Evolutionary conservation across 495 filamentous ascomycete genomes (phyloP), one percentile per base, ranked within the genome.

Genomic region (Hyaloscypha bicolor): DNA sequence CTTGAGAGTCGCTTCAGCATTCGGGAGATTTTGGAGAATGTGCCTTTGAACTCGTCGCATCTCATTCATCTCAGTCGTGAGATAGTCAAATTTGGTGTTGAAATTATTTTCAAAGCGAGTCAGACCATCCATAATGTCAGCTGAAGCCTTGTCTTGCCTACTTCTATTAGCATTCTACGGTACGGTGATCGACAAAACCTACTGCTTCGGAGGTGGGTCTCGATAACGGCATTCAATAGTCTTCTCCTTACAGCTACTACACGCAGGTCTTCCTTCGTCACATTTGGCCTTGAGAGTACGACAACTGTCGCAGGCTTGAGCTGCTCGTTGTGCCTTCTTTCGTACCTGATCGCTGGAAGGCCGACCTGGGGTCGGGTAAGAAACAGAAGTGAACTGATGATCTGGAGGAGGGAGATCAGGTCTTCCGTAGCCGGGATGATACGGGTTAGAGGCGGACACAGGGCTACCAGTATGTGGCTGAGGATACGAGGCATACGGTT

Each of bases 241-340:
- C 68, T 87, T 87, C 65, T 87, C 84, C 59, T 79, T 79, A 67
- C 84, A 87, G 52, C 80, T 85, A 51, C 80, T 82, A 70, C 84
- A 87, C 0, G 45, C 21, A 3, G 84, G 88, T 75, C 83, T 88
- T 61, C 80, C 79, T 78, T 91, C 88, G 65, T 90, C 87, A 73
- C 88, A 91, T 76, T 90, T 90, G 32, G 88, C 87, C 74, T 91
- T 91, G n/a, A 89, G 80, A 61, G 82, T 78, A 58, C 88, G 82
- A 77, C 88, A 91, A 71, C 82, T 83, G 68, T 91, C 87, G 75
- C 88, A 91, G 35, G 88, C 88, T 83, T 90, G 75, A n/a, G 70
- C 67, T 12, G 70, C 70, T 33, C 70, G 14, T 35, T 69, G 64
- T 22, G 70, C 72, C 63, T 72, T 72, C 62, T 59, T 70, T 25